These are phyloP conservation scores for Ilyonectria sp. DNA, from an alignment of 2,329 filamentous ascomycete species.

Conservation along the genomic window DNA sequence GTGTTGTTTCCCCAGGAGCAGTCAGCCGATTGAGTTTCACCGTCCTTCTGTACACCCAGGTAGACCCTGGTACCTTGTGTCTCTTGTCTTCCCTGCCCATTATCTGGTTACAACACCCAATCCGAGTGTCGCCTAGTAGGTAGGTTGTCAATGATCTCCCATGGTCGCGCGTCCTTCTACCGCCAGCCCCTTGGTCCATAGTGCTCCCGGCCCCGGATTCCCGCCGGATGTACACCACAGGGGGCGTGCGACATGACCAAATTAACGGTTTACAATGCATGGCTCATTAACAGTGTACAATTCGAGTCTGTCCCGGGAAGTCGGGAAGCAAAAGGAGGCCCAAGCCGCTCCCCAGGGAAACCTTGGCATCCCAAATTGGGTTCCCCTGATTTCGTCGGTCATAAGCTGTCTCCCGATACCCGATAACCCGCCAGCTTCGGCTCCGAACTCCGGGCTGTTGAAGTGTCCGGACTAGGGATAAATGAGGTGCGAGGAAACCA, in stretches of 20 bases:
- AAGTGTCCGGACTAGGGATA: neutral
- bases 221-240: neutral
- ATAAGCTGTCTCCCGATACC: neutral
- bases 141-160: neutral
- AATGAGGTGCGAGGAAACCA: neutral
- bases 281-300: neutral
- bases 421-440: neutral
- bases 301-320: neutral
- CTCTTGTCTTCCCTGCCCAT: neutral
- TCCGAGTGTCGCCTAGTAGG: neutral
- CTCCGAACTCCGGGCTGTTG: neutral
- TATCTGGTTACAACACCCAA: neutral
- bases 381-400: neutral
- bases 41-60: neutral
- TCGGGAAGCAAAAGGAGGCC: neutral
- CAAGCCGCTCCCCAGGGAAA: neutral
- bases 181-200: neutral
- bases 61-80: neutral
- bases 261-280: neutral
- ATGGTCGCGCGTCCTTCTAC: neutral
- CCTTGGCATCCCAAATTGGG: neutral
- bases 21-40: constrained; percentile 1
- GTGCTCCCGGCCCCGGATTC: neutral
- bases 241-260: neutral
- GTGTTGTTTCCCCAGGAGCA: neutral